Percentiles rank a stretch among this genome's conserved stretches.
phyloP scores from a whole-genome alignment of 495 filamentous ascomycete genomes.

The Bacidia rubella region DNA sequence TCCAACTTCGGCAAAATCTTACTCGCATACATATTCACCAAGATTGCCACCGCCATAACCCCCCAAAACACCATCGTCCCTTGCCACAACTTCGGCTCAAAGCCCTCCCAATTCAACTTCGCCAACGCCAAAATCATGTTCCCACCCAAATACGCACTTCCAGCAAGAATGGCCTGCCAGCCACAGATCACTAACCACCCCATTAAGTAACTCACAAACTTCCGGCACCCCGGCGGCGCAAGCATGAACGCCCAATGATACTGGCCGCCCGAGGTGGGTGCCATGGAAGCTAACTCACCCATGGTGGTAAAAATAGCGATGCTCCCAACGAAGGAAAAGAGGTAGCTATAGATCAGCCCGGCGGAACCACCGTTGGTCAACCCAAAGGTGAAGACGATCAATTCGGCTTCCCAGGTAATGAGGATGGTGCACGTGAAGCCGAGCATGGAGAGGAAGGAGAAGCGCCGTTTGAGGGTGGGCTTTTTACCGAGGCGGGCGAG shows the following conservation, averaged over 20 bases:
- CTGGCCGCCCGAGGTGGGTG: slow-evolving; percentile 35
- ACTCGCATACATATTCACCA: slow-evolving; percentile 29
- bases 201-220: slow-evolving; percentile 33
- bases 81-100: slow-evolving; percentile 28
- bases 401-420: slow-evolving; percentile 31
- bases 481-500: neutral
- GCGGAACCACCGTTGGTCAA: slow-evolving; percentile 33
- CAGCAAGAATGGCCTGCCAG: slow-evolving; percentile 30
- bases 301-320: slow-evolving; percentile 24
- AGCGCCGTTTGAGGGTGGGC: slow-evolving; percentile 23
- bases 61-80: slow-evolving; percentile 32
- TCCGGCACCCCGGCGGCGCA: slow-evolving; percentile 24
- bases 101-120: slow-evolving; percentile 22
- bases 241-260: slow-evolving; percentile 40
- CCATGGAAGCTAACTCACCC: slow-evolving; percentile 33
- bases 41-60: slow-evolving; percentile 24
- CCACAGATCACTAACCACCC: slow-evolving; percentile 35
- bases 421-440: slow-evolving; percentile 31
- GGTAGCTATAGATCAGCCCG: slow-evolving; percentile 37
- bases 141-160: slow-evolving; percentile 26
- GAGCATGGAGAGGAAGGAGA: slow-evolving; percentile 32
- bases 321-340: slow-evolving; percentile 34
- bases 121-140: slow-evolving; percentile 32
- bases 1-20: slow-evolving; percentile 31
- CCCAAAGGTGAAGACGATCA: slow-evolving; percentile 11